A percentile compares a stretch with the other conserved stretches of the same genome.
These are phyloP conservation scores for Trypethelium eluteriae DNA, from an alignment of 495 filamentous ascomycete genomes.

Conservation along the genomic window DNA sequence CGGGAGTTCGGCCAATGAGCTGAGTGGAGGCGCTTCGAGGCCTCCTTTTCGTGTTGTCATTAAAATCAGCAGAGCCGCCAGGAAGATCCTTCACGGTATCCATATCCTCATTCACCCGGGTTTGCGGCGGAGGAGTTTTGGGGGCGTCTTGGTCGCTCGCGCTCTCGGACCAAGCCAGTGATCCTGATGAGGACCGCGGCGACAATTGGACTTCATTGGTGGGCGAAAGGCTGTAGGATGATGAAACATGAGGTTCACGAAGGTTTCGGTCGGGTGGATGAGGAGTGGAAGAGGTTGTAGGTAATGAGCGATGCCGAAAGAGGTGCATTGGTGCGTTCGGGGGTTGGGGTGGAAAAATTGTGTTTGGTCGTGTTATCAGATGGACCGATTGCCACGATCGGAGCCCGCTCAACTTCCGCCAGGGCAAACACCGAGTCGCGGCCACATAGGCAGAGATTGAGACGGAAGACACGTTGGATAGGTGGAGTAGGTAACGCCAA, in stretches of 20 bases:
- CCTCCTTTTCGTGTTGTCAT: slow-evolving; percentile 32
- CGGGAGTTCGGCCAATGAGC: slow-evolving; percentile 65
- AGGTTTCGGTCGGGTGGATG: slow-evolving; percentile 53
- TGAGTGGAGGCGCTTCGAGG: slow-evolving; percentile 70
- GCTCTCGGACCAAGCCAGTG: slow-evolving; percentile 38
- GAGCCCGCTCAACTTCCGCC: background rate
- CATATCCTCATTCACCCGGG: slow-evolving; percentile 42
- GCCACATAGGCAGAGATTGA: background rate
- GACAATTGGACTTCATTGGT: slow-evolving; percentile 23
- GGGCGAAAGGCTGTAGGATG: slow-evolving; percentile 31
- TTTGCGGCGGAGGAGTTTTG: slow-evolving; percentile 48
- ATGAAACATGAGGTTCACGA: slow-evolving; percentile 44
- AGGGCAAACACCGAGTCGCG: background rate
- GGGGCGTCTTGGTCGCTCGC: slow-evolving; percentile 42
- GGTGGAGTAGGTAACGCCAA: background rate
- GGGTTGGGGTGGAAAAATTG: background rate
- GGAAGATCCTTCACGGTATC: slow-evolving; percentile 32
- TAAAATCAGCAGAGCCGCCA: slow-evolving; percentile 29
- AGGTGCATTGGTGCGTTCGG: slow-evolving; percentile 7
- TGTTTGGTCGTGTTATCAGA: slow-evolving; percentile 1
- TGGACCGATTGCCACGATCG: slow-evolving; percentile 9
- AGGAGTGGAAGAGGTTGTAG: background rate
- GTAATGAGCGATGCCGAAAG: background rate
- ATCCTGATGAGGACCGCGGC: slow-evolving; percentile 39
- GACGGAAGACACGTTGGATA: background rate